These are phyloP conservation scores for Halophytophthora batemanensis DNA, from an alignment of 352 stramenopile species.

Conservation along the genomic window DNA sequence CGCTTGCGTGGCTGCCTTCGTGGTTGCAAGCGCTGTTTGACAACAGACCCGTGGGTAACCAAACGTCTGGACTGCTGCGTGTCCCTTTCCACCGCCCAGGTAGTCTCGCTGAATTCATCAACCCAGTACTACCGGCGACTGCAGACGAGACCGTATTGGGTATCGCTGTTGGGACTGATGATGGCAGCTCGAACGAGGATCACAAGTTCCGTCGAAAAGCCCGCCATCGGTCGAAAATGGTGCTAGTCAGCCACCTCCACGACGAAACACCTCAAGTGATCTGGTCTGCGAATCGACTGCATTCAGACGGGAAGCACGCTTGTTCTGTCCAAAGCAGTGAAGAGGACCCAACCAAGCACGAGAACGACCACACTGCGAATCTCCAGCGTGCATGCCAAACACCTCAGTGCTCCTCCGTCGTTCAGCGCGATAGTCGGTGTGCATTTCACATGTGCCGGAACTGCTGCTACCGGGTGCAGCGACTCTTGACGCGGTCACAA, in stretches of 20 bases:
- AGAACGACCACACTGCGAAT: background rate
- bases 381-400: constrained; percentile 30
- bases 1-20: constrained; percentile 1
- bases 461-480: constrained; percentile 70
- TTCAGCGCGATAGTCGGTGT: constrained; percentile 43
- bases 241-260: constrained; percentile 40
- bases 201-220: constrained; percentile 62
- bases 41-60: background rate
- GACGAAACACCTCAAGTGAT: constrained; percentile 39
- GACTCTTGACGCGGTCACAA: constrained; percentile 27
- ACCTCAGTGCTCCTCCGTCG: constrained; percentile 24
- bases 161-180: background rate
- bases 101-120: constrained; percentile 33
- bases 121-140: constrained; percentile 13
- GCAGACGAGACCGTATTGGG: constrained; percentile 2
- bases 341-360: no score
- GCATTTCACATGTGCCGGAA: constrained; percentile 49
- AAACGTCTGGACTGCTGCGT: constrained; percentile 13
- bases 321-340: constrained; percentile 3
- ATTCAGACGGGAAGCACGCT: constrained; percentile 7
- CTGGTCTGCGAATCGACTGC: constrained; percentile 50
- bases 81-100: constrained; percentile 19
- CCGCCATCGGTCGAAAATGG: constrained; percentile 56
- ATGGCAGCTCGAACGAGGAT: constrained; percentile 26
- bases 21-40: background rate